Evolutionary conservation across 2,329 filamentous ascomycete species (phyloP).

Genomic region (Diaporthe destruens): DNA sequence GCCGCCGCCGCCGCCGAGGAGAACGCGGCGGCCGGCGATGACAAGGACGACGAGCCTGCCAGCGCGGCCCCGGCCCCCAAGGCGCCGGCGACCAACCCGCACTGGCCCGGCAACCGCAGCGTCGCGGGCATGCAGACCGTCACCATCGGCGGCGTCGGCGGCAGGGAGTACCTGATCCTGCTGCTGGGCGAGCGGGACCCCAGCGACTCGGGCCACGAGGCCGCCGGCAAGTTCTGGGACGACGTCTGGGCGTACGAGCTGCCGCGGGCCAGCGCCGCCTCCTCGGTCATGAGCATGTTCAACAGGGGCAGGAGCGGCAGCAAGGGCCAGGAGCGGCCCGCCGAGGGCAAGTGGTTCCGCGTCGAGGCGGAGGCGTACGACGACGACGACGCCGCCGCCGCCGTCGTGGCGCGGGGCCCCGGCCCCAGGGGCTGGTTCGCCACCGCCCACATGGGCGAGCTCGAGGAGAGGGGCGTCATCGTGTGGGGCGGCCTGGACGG

Average conservation of each 20-base stretch:
- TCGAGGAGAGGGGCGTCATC: conserved; percentile 71
- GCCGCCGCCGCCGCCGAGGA: conserved; percentile 44
- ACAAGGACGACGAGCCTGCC: conserved; percentile 53
- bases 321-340: conserved; percentile 53
- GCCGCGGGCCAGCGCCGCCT: conserved; percentile 65
- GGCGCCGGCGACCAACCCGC: conserved; percentile 11
- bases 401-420: conserved; percentile 60
- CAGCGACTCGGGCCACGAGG: conserved; percentile 61
- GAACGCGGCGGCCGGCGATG: conserved; percentile 43
- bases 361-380: conserved; percentile 64
- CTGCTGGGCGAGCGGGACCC: conserved; percentile 69
- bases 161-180: conserved; percentile 73
- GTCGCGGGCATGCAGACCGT: conserved; percentile 68
- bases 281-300: conserved; percentile 63
- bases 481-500: conserved; percentile 71
- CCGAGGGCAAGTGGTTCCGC: conserved; percentile 70
- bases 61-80: conserved; percentile 40
- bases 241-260: conserved; percentile 76
- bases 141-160: conserved; percentile 62
- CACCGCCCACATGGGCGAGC: conserved; percentile 66
- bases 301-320: conserved; percentile 32
- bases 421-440: conserved; percentile 69
- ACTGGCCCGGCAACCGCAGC: conserved; percentile 66
- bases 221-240: conserved; percentile 66
- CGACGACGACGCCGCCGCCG: conserved; percentile 60